Evolutionary conservation across 306 rosid genomes (phyloP).

Genomic region (Gleditsia sinensis): DNA sequence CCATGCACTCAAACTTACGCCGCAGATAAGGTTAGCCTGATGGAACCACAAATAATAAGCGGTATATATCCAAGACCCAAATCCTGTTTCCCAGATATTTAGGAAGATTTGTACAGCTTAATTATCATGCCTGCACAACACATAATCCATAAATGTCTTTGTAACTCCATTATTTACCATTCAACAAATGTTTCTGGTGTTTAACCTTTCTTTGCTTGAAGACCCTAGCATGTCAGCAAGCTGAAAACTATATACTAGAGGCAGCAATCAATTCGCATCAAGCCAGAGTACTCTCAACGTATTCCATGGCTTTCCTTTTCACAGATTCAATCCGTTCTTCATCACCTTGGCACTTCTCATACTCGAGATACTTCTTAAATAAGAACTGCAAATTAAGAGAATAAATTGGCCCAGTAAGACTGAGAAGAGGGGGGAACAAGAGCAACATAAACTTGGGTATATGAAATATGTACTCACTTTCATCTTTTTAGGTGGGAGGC

Average conservation of each 20-base stretch:
- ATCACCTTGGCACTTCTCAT: constrained; percentile 78
- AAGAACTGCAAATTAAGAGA: constrained; percentile 65
- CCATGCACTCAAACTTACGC: constrained; percentile 14
- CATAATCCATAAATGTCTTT: not conserved
- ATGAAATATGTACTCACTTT: constrained; percentile 50
- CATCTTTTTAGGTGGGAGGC: constrained; percentile 89
- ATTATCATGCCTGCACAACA: not conserved
- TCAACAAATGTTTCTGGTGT: not conserved
- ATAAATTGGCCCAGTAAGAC: constrained; percentile 17
- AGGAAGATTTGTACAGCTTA: not conserved
- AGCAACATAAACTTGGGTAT: constrained; percentile 6
- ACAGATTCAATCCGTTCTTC: constrained; percentile 75
- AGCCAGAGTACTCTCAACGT: constrained; percentile 64
- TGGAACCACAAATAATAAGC: not conserved
- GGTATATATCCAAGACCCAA: not conserved
- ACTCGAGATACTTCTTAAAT: constrained; percentile 79
- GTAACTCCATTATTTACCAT: not conserved
- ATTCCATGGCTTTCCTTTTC: constrained; percentile 81
- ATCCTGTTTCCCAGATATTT: constrained; percentile 2
- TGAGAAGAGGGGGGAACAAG: not conserved
- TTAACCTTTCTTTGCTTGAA: not conserved
- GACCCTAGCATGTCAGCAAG: constrained; percentile 9
- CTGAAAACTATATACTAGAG: not conserved
- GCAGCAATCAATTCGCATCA: constrained; percentile 33
- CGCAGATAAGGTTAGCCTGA: constrained; percentile 5